Conservation (phyloP, 2,329 filamentous ascomycete species). For the Decorospora gaudefroyi region DNA sequence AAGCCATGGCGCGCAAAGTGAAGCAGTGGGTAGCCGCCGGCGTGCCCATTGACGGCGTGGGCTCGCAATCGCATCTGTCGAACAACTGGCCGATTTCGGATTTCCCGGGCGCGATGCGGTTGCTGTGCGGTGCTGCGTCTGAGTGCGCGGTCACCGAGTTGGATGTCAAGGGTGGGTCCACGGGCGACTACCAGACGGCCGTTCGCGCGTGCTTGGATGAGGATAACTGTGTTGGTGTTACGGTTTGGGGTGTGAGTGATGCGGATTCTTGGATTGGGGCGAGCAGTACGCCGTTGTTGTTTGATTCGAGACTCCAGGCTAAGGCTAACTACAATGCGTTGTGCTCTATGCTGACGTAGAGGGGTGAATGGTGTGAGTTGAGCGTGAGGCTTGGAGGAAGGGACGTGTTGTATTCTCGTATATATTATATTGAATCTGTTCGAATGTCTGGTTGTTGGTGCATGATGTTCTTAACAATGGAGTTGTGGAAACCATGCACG, state of each 20-base stretch:
- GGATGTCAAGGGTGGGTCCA: slow-evolving; percentile 64
- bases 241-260: slow-evolving; percentile 61
- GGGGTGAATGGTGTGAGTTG: too few species aligned
- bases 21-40: slow-evolving; percentile 66
- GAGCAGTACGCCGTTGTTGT: slow-evolving; percentile 48
- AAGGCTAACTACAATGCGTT: slow-evolving; percentile 49
- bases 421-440: too few species aligned
- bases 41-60: slow-evolving; percentile 68
- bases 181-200: slow-evolving; percentile 61
- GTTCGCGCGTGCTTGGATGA: slow-evolving; percentile 62
- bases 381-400: too few species aligned
- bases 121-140: slow-evolving; percentile 56
- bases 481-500: too few species aligned
- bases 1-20: slow-evolving; percentile 62
- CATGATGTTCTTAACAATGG: too few species aligned
- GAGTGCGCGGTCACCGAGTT: slow-evolving; percentile 70
- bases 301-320: slow-evolving; percentile 48
- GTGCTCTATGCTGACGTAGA: slow-evolving; percentile 21
- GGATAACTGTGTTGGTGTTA: slow-evolving; percentile 66
- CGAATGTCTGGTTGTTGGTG: too few species aligned
- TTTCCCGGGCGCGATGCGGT: slow-evolving; percentile 56
- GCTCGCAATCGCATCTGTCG: slow-evolving; percentile 61
- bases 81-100: slow-evolving; percentile 52
- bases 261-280: slow-evolving; percentile 51
- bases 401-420: too few species aligned